Base-by-base conservation (phyloP, 106 monocot genomes). In the Cymbidium sinense region DNA sequence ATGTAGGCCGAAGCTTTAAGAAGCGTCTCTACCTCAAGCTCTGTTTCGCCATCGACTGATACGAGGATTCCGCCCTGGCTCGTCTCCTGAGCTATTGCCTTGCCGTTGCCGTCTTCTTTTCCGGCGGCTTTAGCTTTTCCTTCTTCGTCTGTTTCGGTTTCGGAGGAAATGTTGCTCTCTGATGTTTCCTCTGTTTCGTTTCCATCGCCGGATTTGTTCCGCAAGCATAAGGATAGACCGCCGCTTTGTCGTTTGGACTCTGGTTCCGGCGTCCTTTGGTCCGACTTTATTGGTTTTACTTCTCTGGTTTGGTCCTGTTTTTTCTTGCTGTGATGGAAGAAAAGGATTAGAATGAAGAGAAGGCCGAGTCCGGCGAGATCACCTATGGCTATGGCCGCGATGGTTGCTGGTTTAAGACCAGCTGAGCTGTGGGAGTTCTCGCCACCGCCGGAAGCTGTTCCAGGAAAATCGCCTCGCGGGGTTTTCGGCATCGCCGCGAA, bases 1-100 rank as follows among this genome's bases (percentile, higher is more conserved):
- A 99, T 99, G 84, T 99, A 99, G 6, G 99, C 99, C 23, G 99
- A 93, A 1, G 99, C 99, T 69, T 99, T 99, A 7, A 99, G 85
- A 78, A 99, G 80, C 4, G 89, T 91, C 77, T 99, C 99, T 74
- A 99, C 79, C 76, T 99, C 99, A 5, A 99, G 82, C 75, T 93
- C 89, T 2, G 62, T 85, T 55, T 99, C 94, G 18, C 90, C 86
- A 76, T 93, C 99, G 9, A 99, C 95, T 0, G 87, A 86, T 25
- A 99, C 99, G 2, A 99, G 89, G 12, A 78, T 86, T 4, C 81
- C 92, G 25, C 36, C 54, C 76, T 81, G 76, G 33, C 61, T 64
- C 50, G 52, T 41, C 23, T 71, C 77, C 28, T 15, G 15, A 13
- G 47, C 47, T 12, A 15, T 58, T 52, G 9, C 34, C 15, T 65